Evolutionary conservation across 306 rosid genomes (phyloP), one percentile per base, ranked within the genome.

Genomic region (Gastrolobium bilobum): DNA sequence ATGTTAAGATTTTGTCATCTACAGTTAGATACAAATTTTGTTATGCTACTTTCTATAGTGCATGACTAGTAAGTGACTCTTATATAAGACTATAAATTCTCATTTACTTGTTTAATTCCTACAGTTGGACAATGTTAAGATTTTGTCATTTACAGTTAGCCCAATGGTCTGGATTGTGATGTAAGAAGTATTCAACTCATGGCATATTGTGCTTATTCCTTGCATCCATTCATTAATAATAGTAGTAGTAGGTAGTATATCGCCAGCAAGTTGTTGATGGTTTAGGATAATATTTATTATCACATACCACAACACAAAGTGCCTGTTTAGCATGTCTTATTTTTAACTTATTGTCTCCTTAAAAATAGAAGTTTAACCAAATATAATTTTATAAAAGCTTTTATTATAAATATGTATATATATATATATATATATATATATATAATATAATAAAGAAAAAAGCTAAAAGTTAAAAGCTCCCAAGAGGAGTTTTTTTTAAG

Each of bases 161-260:
- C 39, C 26, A 29, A 38, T 58, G 9, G 60, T 34, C 47, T 60
- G 68, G 58, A 53, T 35, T 39, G n/a, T 67, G 31, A 46, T 60
- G 65, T 48, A 20, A 46, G 57, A 10, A 71, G 66, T 42, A 20
- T 73, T 50, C 40, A 53, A 40, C 30, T 58, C 2, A 9, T 29
- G 47, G 31, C 48, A 7, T 50, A 62, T 30, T 69, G 20, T 47
- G 29, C 57, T 50, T 35, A 20, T 40, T 66, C 14, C 66, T 68
- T 68, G 5, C 39, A 48, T 48, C 42, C 68, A 37, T 63, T 38
- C 10, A 3, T 38, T n/a, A 33, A 7, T 35, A n/a, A 20, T 34
- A 69, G 46, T 69, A 34, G 4, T 14, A 9, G 30, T 50, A 33
- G 9, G 30, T 50, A 33, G 9, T 69, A 38, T 29, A 44, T 67